Evolutionary conservation across 768 basidiomycete species (phyloP), one percentile per base, ranked within the genome.

Genomic region (Ephemerocybe angulata): DNA sequence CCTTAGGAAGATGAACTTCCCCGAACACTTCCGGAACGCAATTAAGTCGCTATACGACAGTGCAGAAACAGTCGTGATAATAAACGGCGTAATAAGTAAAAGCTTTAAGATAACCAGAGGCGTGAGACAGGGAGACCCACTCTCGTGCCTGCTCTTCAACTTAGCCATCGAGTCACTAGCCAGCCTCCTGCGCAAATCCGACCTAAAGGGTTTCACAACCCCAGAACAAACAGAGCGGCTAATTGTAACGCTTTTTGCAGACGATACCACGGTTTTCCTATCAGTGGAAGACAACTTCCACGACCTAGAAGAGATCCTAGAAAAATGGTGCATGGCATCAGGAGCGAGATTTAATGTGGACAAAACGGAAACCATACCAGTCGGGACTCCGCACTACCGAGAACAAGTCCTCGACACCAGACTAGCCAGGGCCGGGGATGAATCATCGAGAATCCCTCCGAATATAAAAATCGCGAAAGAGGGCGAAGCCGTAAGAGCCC

Each of bases 101-200:
- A 21, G 48, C 0, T 73, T 65, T 50, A 50, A 50, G 27, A 51
- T 76, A 10, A 67, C 54, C 4, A 58, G 72, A 35, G 76, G 76
- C 12, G 64, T 65, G 13, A 24, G 65, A 1, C 72, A 74, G 58
- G 74, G 72, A 0, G 72, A 75, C 58, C 73, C 70, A 0, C 62
- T 77, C 0, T 75, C 69, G 1, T 74, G 75, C 55, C 65, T 75
- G 0, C 65, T 75, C 0, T 76, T 73, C 42, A 65, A 75, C 54
- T n/a, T 75, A 0, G 73, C 70, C 15, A 76, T 76, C 3, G 75
- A 76, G 53, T 69, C 75, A 0, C 65, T 77, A 1, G 71, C 71
- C 0, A 35, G 55, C 5, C 59, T 59, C 30, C 58, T 78, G 0
- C 22, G 73, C 17, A 54, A 62, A 3, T 72, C 72, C 0, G 24